Base-by-base conservation (phyloP, 768 basidiomycete species). In the Tylopilus balloui region DNA sequence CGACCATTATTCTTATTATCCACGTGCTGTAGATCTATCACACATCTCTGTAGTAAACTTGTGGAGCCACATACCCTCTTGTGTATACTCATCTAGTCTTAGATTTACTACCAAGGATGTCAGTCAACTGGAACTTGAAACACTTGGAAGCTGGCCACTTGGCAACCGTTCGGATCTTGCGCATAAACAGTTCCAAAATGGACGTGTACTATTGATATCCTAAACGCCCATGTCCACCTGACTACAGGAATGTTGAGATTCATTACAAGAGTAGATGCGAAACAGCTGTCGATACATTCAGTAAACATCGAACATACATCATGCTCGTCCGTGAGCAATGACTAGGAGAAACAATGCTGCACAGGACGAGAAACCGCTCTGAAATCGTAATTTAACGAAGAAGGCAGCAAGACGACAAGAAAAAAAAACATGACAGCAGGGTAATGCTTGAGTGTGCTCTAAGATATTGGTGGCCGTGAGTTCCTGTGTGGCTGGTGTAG, bases 261-360 rank as follows among this genome's bases (percentile, higher is more conserved):
- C 56, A 47, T 53, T 58, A 54, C 50, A 51, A 38, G 9, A 17
- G 37, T 25, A 17, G 43, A 46, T 20, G 35, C 39, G 46, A 45
- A 55, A 48, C 27, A 36, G 38, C 52, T 64, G 62, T 62, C 43
- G 55, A 66, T 66, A 66, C 65, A 69, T 13, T 61, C 29, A n/a
- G 50, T 47, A 24, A 34, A 41, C 41, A 51, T 17, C 32, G 29
- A 42, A 39, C 42, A 20, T 46, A 24, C 51, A 58, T 31, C 48
- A 45, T 31, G 51, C 41, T 42, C 32, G 27, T 48, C 37, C 7
- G 28, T 37, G 35, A 25, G 29, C 38, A 47, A 52, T 25, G 45
- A 42, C 48, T 55, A 63, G 29, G 17, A 32, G 29, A 52, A 48
- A 62, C 47, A 62, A 19, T 49, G 42, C 15, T 37, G 29, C 10